Base-by-base conservation (phyloP, 148 eudicot species). In the Vaccinium myrtillus region DNA sequence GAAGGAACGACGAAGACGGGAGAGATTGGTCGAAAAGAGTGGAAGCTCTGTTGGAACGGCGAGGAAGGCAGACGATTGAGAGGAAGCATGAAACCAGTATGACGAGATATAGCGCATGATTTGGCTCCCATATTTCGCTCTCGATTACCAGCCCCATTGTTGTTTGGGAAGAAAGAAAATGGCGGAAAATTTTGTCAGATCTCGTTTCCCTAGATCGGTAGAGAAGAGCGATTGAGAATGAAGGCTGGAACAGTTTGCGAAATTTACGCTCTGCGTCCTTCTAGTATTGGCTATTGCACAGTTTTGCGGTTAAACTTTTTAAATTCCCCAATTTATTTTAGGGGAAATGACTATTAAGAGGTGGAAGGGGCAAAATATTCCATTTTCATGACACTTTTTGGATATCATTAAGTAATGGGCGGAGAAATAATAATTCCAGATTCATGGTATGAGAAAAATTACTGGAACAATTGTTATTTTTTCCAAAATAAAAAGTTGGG, bases 71-170 rank as follows among this genome's bases (percentile, higher is more conserved):
- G 56, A 84, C 81, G 86, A 95, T 90, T n/a, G 94, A 94, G 67
- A 91, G 80, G 48, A 90, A 88, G 59, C 89, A 92, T 61, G 92
- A 91, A 82, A 91, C 13, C 86, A 93, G 85, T 6, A 97, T 75
- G 91, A 94, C 84, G 1, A 88, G 19, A 23, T 78, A 94, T 1
- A 97, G 18, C 6, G 89, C 8, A 58, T 87, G 78, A 85, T 92
- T 88, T 11, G 94, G 93, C 73, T 91, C 87, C 98, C 98, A 97
- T 13, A 91, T 77, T 63, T 93, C 90, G 74, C 83, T 91, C 78
- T 95, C 94, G 85, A 97, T 93, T 54, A 91, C 90, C 16, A 97
- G 91, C 54, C 87, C 94, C 98, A 94, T 95, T 85, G 75, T 27
- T 67, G 15, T 82, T 75, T 65, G 67, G 76, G 78, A 13, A 51